Base-by-base conservation (phyloP, 108 stramenopile species). In the Chaetoceros tenuissimus region DNA sequence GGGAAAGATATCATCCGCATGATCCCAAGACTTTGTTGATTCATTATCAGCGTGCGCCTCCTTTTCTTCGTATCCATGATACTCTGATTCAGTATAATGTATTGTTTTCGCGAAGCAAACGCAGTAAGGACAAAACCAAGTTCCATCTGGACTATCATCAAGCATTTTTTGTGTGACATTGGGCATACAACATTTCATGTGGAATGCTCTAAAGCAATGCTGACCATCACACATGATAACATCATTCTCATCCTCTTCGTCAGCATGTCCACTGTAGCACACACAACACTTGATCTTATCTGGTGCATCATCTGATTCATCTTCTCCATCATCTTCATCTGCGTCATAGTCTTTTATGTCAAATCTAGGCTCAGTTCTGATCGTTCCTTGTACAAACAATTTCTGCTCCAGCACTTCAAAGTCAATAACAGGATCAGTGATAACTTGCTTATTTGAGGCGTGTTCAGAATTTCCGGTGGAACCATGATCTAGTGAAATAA, bases 101-200 rank as follows among this genome's bases (percentile, higher is more conserved):
- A 21, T 30, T 43, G 27, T 51, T 26, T 63, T 65, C 3, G 77
- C 70, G 47, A 78, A 53, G 3, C 67, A 54, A 16, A 44, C 28
- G 58, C 88, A 89, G 30, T 89, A 51, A 1, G 88, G 92, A 54
- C 92, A 89, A 54, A 89, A 89, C 88, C 92, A 94, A 67, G 77
- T 66, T 22, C 81, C 89, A 26, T 82, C 67, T 23, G 71, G 70
- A 51, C 73, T 72, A 8, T 64, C 48, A 34, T 82, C 73, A 8
- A 74, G 27, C 34, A 82, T 82, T 13, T 72, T 68, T 2, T 27
- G 49, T 22, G 71, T 67, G 3, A 89, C 60, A 22, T 56, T 47
- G 22, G 92, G 92, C 18, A 67, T 51, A 19, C 87, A 45, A 49
- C 92, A 94, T 55, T 79, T 64, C 86, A 82, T 79, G 58, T 94